Base-by-base conservation (phyloP, 2,329 filamentous ascomycete genomes). In the Mycosphaerella sp. region DNA sequence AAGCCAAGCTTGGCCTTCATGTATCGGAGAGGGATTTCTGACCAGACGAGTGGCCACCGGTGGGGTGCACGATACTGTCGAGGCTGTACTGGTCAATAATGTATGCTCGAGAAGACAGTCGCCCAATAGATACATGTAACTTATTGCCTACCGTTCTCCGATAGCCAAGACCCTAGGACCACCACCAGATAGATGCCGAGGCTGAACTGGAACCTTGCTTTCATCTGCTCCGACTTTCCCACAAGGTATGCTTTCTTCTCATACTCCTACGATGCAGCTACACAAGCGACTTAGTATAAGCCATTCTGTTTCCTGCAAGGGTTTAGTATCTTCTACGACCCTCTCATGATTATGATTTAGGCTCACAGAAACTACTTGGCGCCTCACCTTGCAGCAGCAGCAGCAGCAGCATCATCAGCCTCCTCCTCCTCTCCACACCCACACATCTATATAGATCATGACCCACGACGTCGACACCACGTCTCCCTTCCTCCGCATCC, bases 401-500 rank as follows among this genome's bases (percentile, higher is more conserved):
- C 4, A 6, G 1, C 26, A 26, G 1, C 26, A 6, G 4, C 26
- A 6, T 29, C 26, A 29, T 6, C 6, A 29, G 26, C 6, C 26
- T 7, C 26, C 26, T 7, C 26, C 26, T 4, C 26, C 36, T 39
- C 36, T 39, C 36, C n/a, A 21, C 21, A 39, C 14, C 26, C 26
- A 29, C 26, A 29, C 26, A 29, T 29, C 4, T 29, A 4, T 29
- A 29, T 29, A 29, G 5, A 44, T 41, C 39, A 62, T 62, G 60
- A 56, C 60, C 10, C 52, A 55, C 32, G 39, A 53, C 51, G 26
- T 29, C 26, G 67, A 69, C 56, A 57, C 55, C 42, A 59, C 48
- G 57, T 61, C 59, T 12, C 60, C 61, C 26, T 69, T 70, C 57
- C 57, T 59, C 12, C 60, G 57, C 14, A 66, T 68, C 6, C 68